Conservation (phyloP, 148 eudicot species). For the Fagopyrum esculentum region DNA sequence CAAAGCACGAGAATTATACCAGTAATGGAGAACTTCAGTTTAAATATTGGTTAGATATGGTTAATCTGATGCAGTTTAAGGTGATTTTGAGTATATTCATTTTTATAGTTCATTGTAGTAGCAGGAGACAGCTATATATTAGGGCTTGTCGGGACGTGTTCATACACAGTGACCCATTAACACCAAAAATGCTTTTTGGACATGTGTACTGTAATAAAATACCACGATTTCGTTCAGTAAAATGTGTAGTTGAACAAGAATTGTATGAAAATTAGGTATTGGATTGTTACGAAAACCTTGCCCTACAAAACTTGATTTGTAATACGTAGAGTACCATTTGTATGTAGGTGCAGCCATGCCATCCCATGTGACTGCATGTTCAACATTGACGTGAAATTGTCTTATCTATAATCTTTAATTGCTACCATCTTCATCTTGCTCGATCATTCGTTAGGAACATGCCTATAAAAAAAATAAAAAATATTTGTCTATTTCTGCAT, state of each 20-base stretch:
- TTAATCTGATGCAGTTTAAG: too few relatives aligned
- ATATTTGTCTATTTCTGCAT: constrained; percentile 7
- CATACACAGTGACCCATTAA: too few relatives aligned
- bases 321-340: neutral
- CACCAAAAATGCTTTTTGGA: too few relatives aligned
- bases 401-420: neutral
- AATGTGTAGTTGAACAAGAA: neutral
- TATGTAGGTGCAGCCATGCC: constrained; percentile 4
- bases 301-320: neutral
- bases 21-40: too few relatives aligned
- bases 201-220: too few relatives aligned
- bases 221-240: too few relatives aligned
- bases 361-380: constrained; percentile 11
- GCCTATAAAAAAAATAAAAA: neutral
- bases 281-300: neutral
- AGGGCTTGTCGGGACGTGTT: too few relatives aligned
- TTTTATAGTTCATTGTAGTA: too few relatives aligned
- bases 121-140: too few relatives aligned
- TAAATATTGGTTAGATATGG: too few relatives aligned
- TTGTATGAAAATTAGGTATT: constrained; percentile 1
- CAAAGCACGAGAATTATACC: too few relatives aligned
- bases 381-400: neutral
- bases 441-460: constrained; percentile 3
- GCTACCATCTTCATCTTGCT: neutral
- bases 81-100: too few relatives aligned